phyloP scores from a whole-genome alignment of 306 rosid genomes.

The Cicer bijugum region DNA sequence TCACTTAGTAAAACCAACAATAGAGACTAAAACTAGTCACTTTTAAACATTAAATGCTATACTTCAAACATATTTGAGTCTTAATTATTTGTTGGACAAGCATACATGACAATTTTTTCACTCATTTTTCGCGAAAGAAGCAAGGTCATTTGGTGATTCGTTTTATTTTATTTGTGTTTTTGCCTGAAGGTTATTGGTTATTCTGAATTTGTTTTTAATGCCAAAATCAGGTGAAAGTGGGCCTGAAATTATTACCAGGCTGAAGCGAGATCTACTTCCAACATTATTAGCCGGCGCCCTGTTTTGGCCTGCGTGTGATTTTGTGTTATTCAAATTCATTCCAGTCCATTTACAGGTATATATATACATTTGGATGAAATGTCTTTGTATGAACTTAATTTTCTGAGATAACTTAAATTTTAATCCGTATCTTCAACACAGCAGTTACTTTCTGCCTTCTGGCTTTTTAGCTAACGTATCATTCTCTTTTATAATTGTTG shows the following conservation, averaged over 20 bases:
- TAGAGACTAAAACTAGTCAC: neutral
- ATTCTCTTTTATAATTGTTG: constrained; percentile 35
- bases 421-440: constrained; percentile 8
- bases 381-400: constrained; percentile 20
- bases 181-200: constrained; percentile 1
- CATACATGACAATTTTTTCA: neutral
- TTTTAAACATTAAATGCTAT: neutral
- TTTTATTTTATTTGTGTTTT: neutral
- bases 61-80: neutral
- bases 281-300: constrained; percentile 60
- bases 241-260: constrained; percentile 54
- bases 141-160: neutral
- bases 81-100: neutral
- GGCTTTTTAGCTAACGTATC: constrained; percentile 28
- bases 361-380: neutral
- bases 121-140: constrained; percentile 6
- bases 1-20: neutral
- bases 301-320: constrained; percentile 82
- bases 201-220: constrained; percentile 40
- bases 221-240: constrained; percentile 64
- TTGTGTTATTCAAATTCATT: constrained; percentile 64
- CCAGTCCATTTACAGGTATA: constrained; percentile 77
- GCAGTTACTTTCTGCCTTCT: neutral
- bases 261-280: constrained; percentile 74
- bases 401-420: constrained; percentile 17